Evolutionary conservation across 2,329 filamentous ascomycete species (phyloP).

Genomic region (Stemphylium beticola): DNA sequence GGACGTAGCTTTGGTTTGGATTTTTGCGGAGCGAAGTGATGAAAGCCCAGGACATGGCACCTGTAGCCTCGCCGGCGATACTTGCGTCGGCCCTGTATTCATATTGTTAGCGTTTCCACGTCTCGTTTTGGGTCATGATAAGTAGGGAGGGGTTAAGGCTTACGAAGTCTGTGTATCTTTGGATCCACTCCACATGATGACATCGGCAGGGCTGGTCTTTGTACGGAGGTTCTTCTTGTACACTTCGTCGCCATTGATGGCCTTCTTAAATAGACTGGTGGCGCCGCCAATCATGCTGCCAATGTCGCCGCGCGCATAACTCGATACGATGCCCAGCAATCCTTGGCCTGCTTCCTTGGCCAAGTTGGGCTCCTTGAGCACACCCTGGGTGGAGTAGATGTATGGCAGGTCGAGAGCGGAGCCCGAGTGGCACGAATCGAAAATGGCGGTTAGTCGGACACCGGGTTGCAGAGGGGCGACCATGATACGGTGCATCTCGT

Average conservation of each 20-base stretch:
- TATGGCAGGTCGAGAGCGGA: conserved; percentile 79
- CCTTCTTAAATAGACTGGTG: conserved; percentile 87
- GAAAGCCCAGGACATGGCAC: conserved; percentile 98
- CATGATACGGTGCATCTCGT: conserved; percentile 81
- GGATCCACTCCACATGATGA: conserved; percentile 97
- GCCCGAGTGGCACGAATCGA: conserved; percentile 81
- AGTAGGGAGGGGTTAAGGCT: too few relatives aligned
- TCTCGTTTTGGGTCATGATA: too few relatives aligned
- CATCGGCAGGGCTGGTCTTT: conserved; percentile 92
- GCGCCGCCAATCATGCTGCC: conserved; percentile 79
- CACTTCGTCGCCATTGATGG: conserved; percentile 76
- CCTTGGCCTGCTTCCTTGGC: conserved; percentile 80
- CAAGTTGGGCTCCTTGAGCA: conserved; percentile 81
- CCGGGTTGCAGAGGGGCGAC: conserved; percentile 79
- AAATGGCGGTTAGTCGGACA: conserved; percentile 82
- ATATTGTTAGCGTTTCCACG: not conserved
- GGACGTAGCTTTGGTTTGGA: conserved; percentile 93
- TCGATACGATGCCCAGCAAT: conserved; percentile 72
- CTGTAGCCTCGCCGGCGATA: conserved; percentile 87
- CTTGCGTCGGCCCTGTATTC: conserved; percentile 80
- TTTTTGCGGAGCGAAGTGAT: conserved; percentile 90
- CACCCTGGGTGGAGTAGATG: conserved; percentile 79
- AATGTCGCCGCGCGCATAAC: conserved; percentile 84
- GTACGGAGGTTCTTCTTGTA: conserved; percentile 83
- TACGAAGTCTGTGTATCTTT: conserved; percentile 95